These are phyloP conservation scores for Blumeria hordei DNA, from an alignment of 2,329 filamentous ascomycete genomes.

Conservation along the genomic window DNA sequence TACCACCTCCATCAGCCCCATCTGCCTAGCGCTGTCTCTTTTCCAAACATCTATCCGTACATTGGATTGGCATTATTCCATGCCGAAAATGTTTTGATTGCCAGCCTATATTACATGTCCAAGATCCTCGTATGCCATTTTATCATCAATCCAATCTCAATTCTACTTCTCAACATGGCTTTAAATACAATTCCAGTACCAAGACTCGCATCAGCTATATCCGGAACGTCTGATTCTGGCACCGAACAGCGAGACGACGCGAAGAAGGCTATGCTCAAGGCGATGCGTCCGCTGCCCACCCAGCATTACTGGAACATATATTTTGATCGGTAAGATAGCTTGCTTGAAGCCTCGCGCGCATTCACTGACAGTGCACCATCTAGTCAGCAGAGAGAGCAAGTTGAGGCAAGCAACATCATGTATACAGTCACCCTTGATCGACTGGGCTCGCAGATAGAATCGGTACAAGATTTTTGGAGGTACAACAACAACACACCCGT, in stretches of 20 bases:
- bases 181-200: neutral
- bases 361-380: slow-evolving; percentile 10
- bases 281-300: slow-evolving; percentile 46
- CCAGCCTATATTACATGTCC: no score
- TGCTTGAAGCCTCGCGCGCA: slow-evolving; percentile 16
- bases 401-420: slow-evolving; percentile 16
- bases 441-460: slow-evolving; percentile 44
- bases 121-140: no score
- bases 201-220: neutral
- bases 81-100: no score
- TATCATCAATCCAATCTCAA: no score
- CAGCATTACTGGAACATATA: slow-evolving; percentile 62
- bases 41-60: no score
- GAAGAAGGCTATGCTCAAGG: slow-evolving; percentile 62
- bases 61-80: no score
- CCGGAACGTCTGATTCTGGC: slow-evolving; percentile 22
- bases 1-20: no score
- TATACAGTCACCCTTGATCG: slow-evolving; percentile 26
- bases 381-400: slow-evolving; percentile 15
- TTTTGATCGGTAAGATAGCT: slow-evolving; percentile 29
- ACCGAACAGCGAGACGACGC: slow-evolving; percentile 53
- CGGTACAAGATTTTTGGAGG: slow-evolving; percentile 65
- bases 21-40: no score
- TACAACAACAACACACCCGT: slow-evolving; percentile 65
- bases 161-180: neutral